phyloP scores from a whole-genome alignment of 2,329 filamentous ascomycete genomes.

The Colletotrichum sp. region DNA sequence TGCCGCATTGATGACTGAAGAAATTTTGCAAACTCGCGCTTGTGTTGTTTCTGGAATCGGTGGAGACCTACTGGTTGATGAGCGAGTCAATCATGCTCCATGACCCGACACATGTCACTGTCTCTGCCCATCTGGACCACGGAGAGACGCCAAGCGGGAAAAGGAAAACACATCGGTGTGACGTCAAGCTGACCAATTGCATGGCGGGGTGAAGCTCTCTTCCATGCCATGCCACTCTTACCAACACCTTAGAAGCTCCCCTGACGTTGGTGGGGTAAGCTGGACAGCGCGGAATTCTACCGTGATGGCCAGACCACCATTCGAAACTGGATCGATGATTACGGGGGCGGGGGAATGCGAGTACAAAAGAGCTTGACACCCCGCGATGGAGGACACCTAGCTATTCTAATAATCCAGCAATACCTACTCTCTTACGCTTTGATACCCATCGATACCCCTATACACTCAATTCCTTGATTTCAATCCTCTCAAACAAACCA shows the following conservation, averaged over 20 bases:
- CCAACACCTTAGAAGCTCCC: not conserved
- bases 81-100: slow-evolving; percentile 14
- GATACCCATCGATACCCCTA: not conserved
- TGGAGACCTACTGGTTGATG: not conserved
- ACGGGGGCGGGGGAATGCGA: not conserved
- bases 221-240: not conserved
- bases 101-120: not conserved
- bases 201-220: not conserved
- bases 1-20: not conserved
- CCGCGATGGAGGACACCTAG: not conserved
- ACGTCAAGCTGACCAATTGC: slow-evolving; percentile 19
- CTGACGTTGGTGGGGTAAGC: slow-evolving; percentile 3
- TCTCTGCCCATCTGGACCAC: not conserved
- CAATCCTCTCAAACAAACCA: not conserved
- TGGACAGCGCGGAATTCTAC: not conserved
- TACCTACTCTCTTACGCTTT: not conserved
- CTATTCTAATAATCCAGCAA: not conserved
- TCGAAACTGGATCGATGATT: not conserved
- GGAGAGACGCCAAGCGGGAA: not conserved
- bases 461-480: not conserved
- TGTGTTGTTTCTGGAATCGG: not conserved
- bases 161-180: not conserved
- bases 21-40: not conserved
- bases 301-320: not conserved
- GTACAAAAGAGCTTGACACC: slow-evolving; percentile 12